Evolutionary conservation across 73 alveolate species (phyloP).

Genomic region (Uronychia setigera): DNA sequence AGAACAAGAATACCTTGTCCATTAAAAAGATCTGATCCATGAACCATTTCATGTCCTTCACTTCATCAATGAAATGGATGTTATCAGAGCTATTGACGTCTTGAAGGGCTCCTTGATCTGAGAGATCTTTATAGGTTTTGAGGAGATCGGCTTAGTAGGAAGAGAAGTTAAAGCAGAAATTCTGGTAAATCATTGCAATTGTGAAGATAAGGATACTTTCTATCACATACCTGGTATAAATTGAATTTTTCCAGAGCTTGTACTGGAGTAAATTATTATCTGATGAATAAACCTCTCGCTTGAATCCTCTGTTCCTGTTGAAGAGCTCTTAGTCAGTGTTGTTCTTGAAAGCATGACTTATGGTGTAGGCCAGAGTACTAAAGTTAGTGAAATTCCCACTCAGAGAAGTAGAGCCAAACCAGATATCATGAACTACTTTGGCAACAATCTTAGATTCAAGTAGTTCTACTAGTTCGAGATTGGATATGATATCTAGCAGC

Average conservation of each 20-base stretch:
- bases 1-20: not conserved
- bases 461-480: not conserved
- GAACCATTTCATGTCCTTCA: not conserved
- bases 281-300: not conserved
- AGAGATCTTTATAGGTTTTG: too few species aligned
- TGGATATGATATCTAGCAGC: not conserved
- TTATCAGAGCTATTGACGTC: not conserved
- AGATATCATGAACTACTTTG: slow-evolving; percentile 2
- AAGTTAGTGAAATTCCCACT: not conserved
- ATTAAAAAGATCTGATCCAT: not conserved
- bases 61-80: not conserved
- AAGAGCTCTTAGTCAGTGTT: not conserved
- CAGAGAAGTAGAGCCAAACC: not conserved
- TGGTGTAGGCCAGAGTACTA: not conserved
- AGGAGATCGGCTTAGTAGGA: too few species aligned
- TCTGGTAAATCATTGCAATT: not conserved
- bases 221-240: not conserved
- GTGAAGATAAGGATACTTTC: not conserved
- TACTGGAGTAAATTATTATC: not conserved
- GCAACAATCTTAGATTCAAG: not conserved
- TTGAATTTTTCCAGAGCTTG: not conserved
- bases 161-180: not conserved
- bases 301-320: not conserved
- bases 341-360: not conserved
- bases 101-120: too few species aligned